Evolutionary conservation across 192 early-diverging fungal genomes (phyloP), one percentile per base, ranked within the genome.

Genomic region (Physocladia obscura): DNA sequence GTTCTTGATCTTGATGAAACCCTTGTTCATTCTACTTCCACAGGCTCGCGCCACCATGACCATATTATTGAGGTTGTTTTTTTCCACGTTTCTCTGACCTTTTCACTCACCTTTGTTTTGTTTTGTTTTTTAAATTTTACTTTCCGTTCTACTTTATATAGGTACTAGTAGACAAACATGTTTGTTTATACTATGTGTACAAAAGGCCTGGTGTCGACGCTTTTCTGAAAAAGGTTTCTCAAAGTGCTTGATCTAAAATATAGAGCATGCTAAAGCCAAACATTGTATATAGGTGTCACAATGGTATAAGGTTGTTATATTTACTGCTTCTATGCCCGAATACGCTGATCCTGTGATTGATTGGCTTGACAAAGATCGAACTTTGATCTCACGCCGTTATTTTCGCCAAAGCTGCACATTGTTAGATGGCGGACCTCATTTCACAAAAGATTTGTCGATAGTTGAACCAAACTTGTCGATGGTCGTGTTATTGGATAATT

Each of bases 301-400:
- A 74, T 95, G 93, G 93, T 95, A 91, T 81, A 90, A 91, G 52
- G 83, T 95, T 22, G 90, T 94, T 8, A 91, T 95, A 32, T 95
- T 93, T 76, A 95, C 93, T 1, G 93, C 93, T 8, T 91, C 89
- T 11, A 91, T 95, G 89, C 77, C 90, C 24, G 92, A 95, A 79
- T 95, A 95, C 70, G 93, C 93, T n/a, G 92, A 94, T 71, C 93
- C 93, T 21, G 93, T 95, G 24, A 93, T 95, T 62, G 93, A 95
- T 72, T 92, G 88, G 85, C 69, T 95, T 36, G 92, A 95, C 74
- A 85, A 87, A 61, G 76, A 78, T 51, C 76, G 84, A 22, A 89
- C 75, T 11, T 60, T 93, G 21, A 86, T 94, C 60, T 83, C 84
- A 5, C 76, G 83, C 50, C 85, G 93, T 26, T 92, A 88, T 75